Conservation (phyloP, 192 early-diverging fungal species). For the Coemansia sp. region DNA sequence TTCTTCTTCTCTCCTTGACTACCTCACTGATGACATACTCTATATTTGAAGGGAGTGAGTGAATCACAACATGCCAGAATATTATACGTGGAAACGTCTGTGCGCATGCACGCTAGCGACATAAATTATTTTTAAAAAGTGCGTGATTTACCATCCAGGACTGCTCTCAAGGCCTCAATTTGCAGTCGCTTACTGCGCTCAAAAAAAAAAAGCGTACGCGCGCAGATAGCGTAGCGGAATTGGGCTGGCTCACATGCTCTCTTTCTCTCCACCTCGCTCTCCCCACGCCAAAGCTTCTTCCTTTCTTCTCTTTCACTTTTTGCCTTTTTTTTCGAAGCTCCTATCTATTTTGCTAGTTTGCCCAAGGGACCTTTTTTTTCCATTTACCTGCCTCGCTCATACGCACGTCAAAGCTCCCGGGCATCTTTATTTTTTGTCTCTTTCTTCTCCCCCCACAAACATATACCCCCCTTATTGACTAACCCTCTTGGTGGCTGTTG, state of each 20-base stretch:
- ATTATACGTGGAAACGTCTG: neutral
- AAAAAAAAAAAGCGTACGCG: neutral
- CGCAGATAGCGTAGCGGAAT: neutral
- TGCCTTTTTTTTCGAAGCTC: neutral
- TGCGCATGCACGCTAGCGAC: slow-evolving; percentile 4
- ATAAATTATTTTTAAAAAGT: neutral
- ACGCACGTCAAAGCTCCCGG: no score
- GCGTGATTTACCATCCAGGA: neutral
- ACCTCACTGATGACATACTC: slow-evolving; percentile 6
- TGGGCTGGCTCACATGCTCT: neutral
- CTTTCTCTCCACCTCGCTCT: neutral
- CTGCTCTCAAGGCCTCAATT: neutral
- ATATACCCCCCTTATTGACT: neutral
- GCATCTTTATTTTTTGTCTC: neutral
- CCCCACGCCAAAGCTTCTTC: neutral
- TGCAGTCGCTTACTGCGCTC: slow-evolving; percentile 5
- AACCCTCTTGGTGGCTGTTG: neutral
- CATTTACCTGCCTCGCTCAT: neutral
- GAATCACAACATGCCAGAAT: neutral
- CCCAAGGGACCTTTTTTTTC: neutral
- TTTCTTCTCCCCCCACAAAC: neutral
- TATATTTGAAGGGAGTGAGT: neutral
- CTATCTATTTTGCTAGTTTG: neutral
- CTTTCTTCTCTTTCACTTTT: neutral
- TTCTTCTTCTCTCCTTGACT: neutral